Evolutionary conservation across 192 early-diverging fungal genomes (phyloP), one percentile per base, ranked within the genome.

Genomic region (Chytriomyces sp.): DNA sequence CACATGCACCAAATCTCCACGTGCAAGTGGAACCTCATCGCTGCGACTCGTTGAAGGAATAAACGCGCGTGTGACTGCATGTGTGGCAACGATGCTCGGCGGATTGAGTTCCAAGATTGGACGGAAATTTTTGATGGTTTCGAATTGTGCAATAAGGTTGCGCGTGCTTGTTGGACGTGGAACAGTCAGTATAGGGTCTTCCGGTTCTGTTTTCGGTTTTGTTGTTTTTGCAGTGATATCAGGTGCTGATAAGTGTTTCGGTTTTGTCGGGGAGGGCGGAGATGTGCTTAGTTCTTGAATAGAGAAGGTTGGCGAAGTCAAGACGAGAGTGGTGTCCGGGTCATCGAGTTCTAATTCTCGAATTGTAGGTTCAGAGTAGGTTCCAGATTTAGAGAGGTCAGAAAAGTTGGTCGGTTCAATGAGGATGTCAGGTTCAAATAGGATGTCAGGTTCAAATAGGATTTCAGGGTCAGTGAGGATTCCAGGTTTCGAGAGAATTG

Each of bases 81-180:
- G 65, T 11, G 65, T 67, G 65, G 28, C 16, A 11, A 35, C 13
- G 20, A 67, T 28, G 65, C 35, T 35, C 35, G 65, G 20, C 6
- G 65, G 7, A 1, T 67, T 23, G 65, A 18, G 24, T 3, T 10
- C 7, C 11, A 45, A 13, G 11, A 13, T 10, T 67, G 65, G 20
- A 10, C 11, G 24, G 28, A 57, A 57, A n/a, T 13, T n/a, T 57
- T 16, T 67, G 28, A 43, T 13, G 20, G 7, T 45, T 45, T 67
- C 45, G 45, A 45, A 67, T 45, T 35, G 45, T 8, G 65, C 65
- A 23, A 67, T 67, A 3, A 67, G 65, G 44, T 16, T 16, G 18
- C 65, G 65, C 8, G 65, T 67, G 65, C 65, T 67, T 45, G 53
- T 57, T 57, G 53, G 53, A 20, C 16, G 20, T 57, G 53, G 2